These are phyloP conservation scores for Hyaloperonospora brassicae DNA, from an alignment of 352 stramenopile genomes.

Conservation along the genomic window DNA sequence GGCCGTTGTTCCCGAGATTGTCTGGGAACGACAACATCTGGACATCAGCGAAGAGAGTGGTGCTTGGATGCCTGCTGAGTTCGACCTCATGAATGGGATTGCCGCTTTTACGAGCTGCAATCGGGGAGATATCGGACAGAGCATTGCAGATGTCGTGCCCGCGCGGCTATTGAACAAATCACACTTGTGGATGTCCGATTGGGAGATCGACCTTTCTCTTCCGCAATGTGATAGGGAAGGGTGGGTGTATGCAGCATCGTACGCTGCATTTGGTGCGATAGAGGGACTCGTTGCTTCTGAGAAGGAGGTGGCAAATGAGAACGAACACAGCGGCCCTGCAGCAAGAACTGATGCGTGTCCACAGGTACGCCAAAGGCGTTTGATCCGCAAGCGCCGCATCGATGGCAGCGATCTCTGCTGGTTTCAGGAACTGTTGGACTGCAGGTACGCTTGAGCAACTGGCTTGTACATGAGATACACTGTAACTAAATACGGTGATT, in stretches of 20 bases:
- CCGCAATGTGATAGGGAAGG: slow-evolving; percentile 50
- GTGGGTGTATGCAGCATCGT: slow-evolving; percentile 57
- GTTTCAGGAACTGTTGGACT: slow-evolving; percentile 62
- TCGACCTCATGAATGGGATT: slow-evolving; percentile 35
- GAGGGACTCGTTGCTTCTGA: slow-evolving; percentile 5
- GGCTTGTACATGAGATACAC: background rate
- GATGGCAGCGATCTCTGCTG: slow-evolving; percentile 69
- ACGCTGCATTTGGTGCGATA: slow-evolving; percentile 28
- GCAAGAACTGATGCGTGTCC: slow-evolving; percentile 1
- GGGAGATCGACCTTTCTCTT: slow-evolving; percentile 50
- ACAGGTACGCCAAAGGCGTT: slow-evolving; percentile 39
- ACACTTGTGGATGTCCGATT: slow-evolving; percentile 64
- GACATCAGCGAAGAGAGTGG: slow-evolving; percentile 14
- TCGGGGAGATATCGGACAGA: slow-evolving; percentile 45
- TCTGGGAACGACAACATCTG: slow-evolving; percentile 47
- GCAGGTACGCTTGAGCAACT: slow-evolving; percentile 34
- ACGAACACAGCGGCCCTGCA: slow-evolving; percentile 1
- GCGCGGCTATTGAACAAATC: slow-evolving; percentile 57
- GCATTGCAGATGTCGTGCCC: slow-evolving; percentile 55
- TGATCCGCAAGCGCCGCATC: slow-evolving; percentile 59
- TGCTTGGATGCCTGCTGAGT: slow-evolving; percentile 31
- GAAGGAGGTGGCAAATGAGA: slow-evolving; percentile 6
- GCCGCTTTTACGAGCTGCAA: slow-evolving; percentile 58
- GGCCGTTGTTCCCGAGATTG: slow-evolving; percentile 37
- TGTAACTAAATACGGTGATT: too few species aligned